Percentiles rank a stretch among this genome's conserved stretches.
phyloP scores from a whole-genome alignment of 2,329 filamentous ascomycete genomes.

The Penicillium sp. region DNA sequence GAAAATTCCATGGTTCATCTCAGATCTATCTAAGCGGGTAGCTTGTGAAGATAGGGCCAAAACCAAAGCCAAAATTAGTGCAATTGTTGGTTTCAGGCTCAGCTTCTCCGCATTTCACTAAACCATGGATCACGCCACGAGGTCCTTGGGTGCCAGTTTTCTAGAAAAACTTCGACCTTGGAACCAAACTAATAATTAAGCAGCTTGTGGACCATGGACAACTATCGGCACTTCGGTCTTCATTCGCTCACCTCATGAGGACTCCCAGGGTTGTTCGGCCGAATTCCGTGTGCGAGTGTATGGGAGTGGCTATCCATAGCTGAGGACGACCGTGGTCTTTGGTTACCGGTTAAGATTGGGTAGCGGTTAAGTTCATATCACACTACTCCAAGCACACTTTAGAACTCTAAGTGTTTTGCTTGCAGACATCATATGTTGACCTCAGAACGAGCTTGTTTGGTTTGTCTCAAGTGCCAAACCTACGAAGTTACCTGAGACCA shows the following conservation, averaged over 20 bases:
- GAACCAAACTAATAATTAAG: not conserved
- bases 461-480: not conserved
- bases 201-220: not conserved
- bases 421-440: not conserved
- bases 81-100: not conserved
- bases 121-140: not conserved
- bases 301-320: slow-evolving; percentile 8
- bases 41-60: not conserved
- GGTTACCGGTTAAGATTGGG: slow-evolving; percentile 1
- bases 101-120: slow-evolving; percentile 4
- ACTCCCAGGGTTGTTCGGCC: not conserved
- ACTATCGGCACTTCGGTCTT: not conserved
- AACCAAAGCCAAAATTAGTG: not conserved
- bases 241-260: not conserved
- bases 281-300: slow-evolving; percentile 6
- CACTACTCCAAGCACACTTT: not conserved
- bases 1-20: not conserved
- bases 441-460: not conserved
- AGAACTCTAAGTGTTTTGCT: not conserved
- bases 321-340: slow-evolving; percentile 13
- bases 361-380: slow-evolving; percentile 4
- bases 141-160: not conserved
- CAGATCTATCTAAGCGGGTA: not conserved
- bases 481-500: not conserved
- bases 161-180: slow-evolving; percentile 1